Evolutionary conservation across 1,139 yeast species (phyloP), one percentile per base, ranked within the genome.

Genomic region (Suhomyces yuchorum): DNA sequence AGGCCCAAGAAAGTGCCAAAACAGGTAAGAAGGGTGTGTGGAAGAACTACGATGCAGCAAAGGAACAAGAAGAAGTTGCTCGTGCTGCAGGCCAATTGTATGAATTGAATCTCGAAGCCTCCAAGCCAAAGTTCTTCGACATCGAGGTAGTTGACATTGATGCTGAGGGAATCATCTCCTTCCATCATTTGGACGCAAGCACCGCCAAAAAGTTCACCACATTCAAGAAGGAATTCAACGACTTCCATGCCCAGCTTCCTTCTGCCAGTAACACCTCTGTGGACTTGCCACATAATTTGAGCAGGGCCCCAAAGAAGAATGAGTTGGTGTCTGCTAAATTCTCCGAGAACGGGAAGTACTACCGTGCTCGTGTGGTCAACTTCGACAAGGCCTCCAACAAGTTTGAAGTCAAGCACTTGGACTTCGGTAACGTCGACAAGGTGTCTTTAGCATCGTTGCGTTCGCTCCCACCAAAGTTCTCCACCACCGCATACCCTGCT

Each of bases 1-100:
- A 75, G 36, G 90, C 93, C 2, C 88, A 88, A 65, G 81, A 76
- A 32, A 61, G 61, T 4, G 96, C 96, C 3, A 78, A 78, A 62
- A 59, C 61, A 2, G 67, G 67, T 34, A 78, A 76, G 55, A 66
- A 75, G 54, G 96, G 96, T 2, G 50, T 88, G 4, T 89, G 96
- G 96, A 67, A 70, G 26, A 65, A 80, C 52, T 85, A 77, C 59
- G 81, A 75, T 51, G 74, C 76, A 20, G 69, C 68, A 18, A 52
- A 53, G 52, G 63, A 44, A 47, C 62, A 55, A 50, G 60, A 56
- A 12, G 62, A 61, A 37, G 61, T 62, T 23, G 63, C 60, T 18
- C 66, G 63, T 33, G 59, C 65, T 26, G 51, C 51, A 12, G 53
- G 55, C 1, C 57, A 61, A 49, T 46, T 67, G 46, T 53, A 54